These are phyloP conservation scores for Globisporangium lucens DNA, from an alignment of 352 stramenopile species.

Conservation along the genomic window DNA sequence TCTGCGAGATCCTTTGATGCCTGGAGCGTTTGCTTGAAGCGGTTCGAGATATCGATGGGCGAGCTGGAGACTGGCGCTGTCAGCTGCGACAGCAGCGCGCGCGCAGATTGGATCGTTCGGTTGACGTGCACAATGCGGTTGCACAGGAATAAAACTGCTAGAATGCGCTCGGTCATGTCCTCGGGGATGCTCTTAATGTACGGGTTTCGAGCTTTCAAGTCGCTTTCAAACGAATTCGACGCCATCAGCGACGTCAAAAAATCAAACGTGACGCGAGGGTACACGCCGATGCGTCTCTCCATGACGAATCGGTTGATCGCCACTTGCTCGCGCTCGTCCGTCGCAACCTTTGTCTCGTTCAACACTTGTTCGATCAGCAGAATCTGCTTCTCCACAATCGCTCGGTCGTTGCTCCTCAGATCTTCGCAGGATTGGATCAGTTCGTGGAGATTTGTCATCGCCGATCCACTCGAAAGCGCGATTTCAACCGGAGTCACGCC, in stretches of 20 bases:
- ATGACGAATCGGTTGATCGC: conserved; percentile 58
- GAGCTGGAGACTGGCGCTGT: conserved; percentile 3
- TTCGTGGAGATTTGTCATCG: conserved; percentile 35
- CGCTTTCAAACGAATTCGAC: conserved; percentile 53
- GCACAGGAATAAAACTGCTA: conserved; percentile 67
- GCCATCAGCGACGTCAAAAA: conserved; percentile 74
- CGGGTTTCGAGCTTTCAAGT: conserved; percentile 68
- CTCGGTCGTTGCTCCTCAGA: conserved; percentile 51
- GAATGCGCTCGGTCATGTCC: conserved; percentile 44
- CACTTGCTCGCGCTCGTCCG: conserved; percentile 9
- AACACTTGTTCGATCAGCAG: conserved; percentile 39
- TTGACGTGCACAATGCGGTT: conserved; percentile 86
- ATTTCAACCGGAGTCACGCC: conserved; percentile 58
- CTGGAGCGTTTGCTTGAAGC: conserved; percentile 69
- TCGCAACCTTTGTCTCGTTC: conserved; percentile 40
- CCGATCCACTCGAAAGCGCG: conserved; percentile 15
- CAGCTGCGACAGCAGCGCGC: conserved; percentile 27
- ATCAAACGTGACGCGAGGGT: conserved; percentile 67
- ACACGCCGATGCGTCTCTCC: conserved; percentile 51
- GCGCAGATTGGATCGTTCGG: conserved; percentile 56
- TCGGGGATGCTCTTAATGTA: conserved; percentile 34
- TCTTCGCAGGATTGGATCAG: conserved; percentile 51
- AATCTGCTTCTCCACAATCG: conserved; percentile 52
- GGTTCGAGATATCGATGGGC: conserved; percentile 17
- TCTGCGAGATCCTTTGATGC: conserved; percentile 80